These are phyloP conservation scores for Carex parvula DNA, from an alignment of 176 grass and related monocot species.

Conservation along the genomic window DNA sequence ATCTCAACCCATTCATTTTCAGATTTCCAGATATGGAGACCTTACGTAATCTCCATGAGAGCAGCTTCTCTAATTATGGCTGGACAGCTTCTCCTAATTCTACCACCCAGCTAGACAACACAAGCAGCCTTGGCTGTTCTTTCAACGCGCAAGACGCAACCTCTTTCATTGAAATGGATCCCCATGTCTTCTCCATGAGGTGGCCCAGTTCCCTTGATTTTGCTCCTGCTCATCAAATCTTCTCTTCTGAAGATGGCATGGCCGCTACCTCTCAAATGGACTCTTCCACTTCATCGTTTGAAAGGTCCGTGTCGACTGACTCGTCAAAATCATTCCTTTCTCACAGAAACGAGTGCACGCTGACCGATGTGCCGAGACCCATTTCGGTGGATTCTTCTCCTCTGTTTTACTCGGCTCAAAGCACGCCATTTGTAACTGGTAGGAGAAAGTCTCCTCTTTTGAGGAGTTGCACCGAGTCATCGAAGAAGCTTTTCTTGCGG, in stretches of 20 bases:
- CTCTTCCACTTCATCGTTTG: neutral
- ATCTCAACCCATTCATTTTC: neutral
- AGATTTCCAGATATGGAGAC: slow-evolving; percentile 36
- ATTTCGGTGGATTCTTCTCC: slow-evolving; percentile 44
- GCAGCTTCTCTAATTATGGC: slow-evolving; percentile 45
- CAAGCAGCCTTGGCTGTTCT: slow-evolving; percentile 29
- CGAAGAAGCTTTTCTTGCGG: slow-evolving; percentile 59
- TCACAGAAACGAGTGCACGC: neutral
- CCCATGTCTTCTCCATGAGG: slow-evolving; percentile 71
- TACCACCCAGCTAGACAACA: neutral
- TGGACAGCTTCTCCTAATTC: slow-evolving; percentile 20
- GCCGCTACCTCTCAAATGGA: slow-evolving; percentile 22
- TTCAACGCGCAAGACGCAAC: slow-evolving; percentile 32
- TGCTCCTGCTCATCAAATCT: slow-evolving; percentile 38
- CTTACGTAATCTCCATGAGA: slow-evolving; percentile 40
- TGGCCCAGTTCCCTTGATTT: slow-evolving; percentile 46
- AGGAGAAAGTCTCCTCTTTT: slow-evolving; percentile 17
- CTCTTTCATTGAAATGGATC: slow-evolving; percentile 88
- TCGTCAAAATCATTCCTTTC: slow-evolving; percentile 23
- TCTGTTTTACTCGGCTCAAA: slow-evolving; percentile 67
- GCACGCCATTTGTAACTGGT: slow-evolving; percentile 49
- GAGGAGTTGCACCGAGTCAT: slow-evolving; percentile 31
- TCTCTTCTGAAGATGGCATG: slow-evolving; percentile 44
- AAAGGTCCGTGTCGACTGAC: neutral
- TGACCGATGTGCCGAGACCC: neutral